Evolutionary conservation across 2,329 filamentous ascomycete genomes (phyloP), one percentile per base, ranked within the genome.

Genomic region (Pestalotiopsis sp.): DNA sequence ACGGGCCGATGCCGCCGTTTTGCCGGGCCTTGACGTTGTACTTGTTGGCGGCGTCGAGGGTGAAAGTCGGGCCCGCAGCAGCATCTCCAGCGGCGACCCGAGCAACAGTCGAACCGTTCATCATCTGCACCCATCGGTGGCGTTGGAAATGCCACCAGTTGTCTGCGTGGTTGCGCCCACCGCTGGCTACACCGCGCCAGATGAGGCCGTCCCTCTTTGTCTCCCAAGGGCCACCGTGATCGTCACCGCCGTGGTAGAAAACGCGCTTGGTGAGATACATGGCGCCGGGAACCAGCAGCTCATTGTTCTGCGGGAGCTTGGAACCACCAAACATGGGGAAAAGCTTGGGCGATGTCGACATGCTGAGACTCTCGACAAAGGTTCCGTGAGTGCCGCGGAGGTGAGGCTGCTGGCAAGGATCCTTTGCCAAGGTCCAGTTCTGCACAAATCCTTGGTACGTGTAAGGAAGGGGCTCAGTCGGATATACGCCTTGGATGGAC

Each of bases 61-160:
- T 80, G 72, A 87, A 88, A 27, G 84, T 85, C 58, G 79, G 75
- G n/a, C 84, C 74, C 23, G 80, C 78, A 65, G 77, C 31, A 6
- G 25, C 72, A 49, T 75, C 76, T n/a, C 77, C 74, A 17, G 77
- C 73, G 73, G 90, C 85, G 14, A 85, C 80, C 20, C 78, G 75
- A 31, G 77, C 76, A 27, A 90, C 86, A 23, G 81, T 84, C 1
- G 88, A 90, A 1, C 85, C 85, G 72, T 93, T 92, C 68, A 91
- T 81, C 88, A 92, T 90, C 68, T 88, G 83, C 20, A 92, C 81
- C 71, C 92, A 88, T 4, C 91, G 88, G 72, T 91, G 90, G 25
- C 91, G 88, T 67, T 93, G 91, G 72, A 92, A 91, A n/a, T 87
- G 86, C 64, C 83, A 85, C 90, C 91, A 93, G 70, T 86, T 91